These are phyloP conservation scores for Elsinoe ampelina DNA, from an alignment of 2,329 filamentous ascomycete genomes.

Conservation along the genomic window DNA sequence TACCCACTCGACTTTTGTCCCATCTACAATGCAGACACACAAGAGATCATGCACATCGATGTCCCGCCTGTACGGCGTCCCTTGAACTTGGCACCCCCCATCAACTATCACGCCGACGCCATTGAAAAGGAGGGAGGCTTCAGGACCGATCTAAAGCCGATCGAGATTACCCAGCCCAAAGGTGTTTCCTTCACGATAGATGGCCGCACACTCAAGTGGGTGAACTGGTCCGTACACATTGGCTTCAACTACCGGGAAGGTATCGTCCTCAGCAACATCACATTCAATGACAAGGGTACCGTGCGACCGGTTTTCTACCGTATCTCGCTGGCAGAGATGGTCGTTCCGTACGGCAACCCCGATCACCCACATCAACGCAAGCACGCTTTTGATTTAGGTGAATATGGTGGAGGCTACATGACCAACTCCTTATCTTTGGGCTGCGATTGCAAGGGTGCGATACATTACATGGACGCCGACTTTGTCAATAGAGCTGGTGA, in stretches of 20 bases:
- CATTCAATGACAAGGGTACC: conserved; percentile 72
- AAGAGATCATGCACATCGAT: conserved; percentile 73
- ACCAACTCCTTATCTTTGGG: conserved; percentile 52
- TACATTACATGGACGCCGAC: conserved; percentile 82
- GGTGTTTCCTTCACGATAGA: conserved; percentile 77
- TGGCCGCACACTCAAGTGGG: conserved; percentile 70
- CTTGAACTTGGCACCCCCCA: conserved; percentile 59
- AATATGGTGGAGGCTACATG: conserved; percentile 76
- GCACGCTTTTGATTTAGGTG: conserved; percentile 66
- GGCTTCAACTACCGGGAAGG: conserved; percentile 94
- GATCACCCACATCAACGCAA: conserved; percentile 73
- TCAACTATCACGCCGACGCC: conserved; percentile 70
- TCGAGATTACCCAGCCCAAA: conserved; percentile 79
- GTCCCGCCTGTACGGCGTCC: conserved; percentile 68
- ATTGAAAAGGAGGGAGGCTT: conserved; percentile 68
- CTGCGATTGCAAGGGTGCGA: conserved; percentile 81
- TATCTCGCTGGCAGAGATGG: conserved; percentile 85
- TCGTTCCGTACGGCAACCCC: conserved; percentile 78
- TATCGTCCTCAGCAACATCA: conserved; percentile 82
- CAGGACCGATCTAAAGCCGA: conserved; percentile 70
- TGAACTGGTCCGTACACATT: conserved; percentile 87
- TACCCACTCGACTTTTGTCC: conserved; percentile 91
- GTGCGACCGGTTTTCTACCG: conserved; percentile 78
- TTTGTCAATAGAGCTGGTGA: conserved; percentile 63
- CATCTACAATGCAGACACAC: conserved; percentile 74